Evolutionary conservation across 2,329 filamentous ascomycete species (phyloP).

Genomic region (Cordyceps javanica): DNA sequence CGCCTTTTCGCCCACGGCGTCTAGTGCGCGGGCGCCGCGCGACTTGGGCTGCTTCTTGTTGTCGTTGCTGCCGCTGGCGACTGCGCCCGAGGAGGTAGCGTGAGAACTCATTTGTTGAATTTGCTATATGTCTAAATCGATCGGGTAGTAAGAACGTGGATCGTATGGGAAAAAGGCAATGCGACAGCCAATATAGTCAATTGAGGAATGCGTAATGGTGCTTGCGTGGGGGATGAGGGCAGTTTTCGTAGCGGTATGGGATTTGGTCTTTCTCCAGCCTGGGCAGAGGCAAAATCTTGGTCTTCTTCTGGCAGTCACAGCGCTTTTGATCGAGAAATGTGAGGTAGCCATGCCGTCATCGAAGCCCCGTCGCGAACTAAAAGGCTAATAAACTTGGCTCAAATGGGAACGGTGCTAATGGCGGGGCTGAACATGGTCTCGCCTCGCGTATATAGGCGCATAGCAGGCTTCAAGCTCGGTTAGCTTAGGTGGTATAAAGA

Average conservation of each 20-base stretch:
- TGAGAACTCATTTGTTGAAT: slow-evolving; percentile 2
- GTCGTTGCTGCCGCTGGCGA: slow-evolving; percentile 4
- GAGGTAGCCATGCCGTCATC: slow-evolving; percentile 11
- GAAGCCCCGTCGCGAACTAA: neutral
- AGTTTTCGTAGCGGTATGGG: neutral
- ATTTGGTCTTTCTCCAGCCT: no score
- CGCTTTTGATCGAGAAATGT: neutral
- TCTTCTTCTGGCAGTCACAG: neutral
- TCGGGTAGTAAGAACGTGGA: neutral
- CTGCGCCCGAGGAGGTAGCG: neutral
- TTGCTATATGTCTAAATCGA: neutral
- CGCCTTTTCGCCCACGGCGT: slow-evolving; percentile 10
- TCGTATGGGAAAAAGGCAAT: neutral
- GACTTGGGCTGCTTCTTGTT: slow-evolving; percentile 8
- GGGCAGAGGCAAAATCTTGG: neutral
- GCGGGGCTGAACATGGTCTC: neutral
- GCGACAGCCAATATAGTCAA: neutral
- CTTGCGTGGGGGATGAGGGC: no score
- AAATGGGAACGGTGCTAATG: neutral
- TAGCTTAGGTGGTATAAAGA: no score
- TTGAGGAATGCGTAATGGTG: neutral
- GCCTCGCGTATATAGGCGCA: neutral
- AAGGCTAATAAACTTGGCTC: neutral
- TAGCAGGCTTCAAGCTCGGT: no score
- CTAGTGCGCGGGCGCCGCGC: slow-evolving; percentile 2